These are phyloP conservation scores for Cicer judaicum DNA, from an alignment of 306 rosid species.

Conservation along the genomic window DNA sequence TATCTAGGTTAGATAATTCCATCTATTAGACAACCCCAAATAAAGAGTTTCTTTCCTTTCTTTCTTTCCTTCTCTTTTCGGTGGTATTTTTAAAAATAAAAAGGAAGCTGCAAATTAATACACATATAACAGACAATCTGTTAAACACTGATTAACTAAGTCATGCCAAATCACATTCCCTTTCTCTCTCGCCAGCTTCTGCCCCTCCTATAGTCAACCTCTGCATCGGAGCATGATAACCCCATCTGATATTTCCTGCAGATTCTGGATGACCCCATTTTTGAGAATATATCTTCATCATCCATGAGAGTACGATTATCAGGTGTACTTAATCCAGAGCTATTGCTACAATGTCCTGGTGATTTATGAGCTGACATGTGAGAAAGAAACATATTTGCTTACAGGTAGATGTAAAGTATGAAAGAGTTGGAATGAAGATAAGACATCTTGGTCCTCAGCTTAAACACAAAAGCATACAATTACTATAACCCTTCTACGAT, in stretches of 20 bases:
- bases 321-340: slow-evolving; percentile 67
- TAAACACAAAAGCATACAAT: slow-evolving; percentile 27
- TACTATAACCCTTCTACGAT: slow-evolving; percentile 27
- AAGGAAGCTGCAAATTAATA: slow-evolving; percentile 57
- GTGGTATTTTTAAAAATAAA: slow-evolving; percentile 9
- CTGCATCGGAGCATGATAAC: slow-evolving; percentile 91
- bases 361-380: slow-evolving; percentile 64
- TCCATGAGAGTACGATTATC: slow-evolving; percentile 49
- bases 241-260: slow-evolving; percentile 75
- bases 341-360: slow-evolving; percentile 56
- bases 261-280: slow-evolving; percentile 64
- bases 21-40: slow-evolving; percentile 61
- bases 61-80: not conserved
- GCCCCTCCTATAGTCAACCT: slow-evolving; percentile 93
- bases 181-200: slow-evolving; percentile 81
- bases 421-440: slow-evolving; percentile 24
- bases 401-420: slow-evolving; percentile 27
- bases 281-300: slow-evolving; percentile 77
- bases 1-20: slow-evolving; percentile 79
- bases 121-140: slow-evolving; percentile 53
- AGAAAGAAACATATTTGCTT: slow-evolving; percentile 45
- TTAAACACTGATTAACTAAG: slow-evolving; percentile 54
- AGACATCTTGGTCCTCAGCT: slow-evolving; percentile 15
- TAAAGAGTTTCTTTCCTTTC: slow-evolving; percentile 38
- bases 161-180: slow-evolving; percentile 68